Evolutionary conservation across 257 asterid species (phyloP).

Genomic region (Jaltomata sinuosa): DNA sequence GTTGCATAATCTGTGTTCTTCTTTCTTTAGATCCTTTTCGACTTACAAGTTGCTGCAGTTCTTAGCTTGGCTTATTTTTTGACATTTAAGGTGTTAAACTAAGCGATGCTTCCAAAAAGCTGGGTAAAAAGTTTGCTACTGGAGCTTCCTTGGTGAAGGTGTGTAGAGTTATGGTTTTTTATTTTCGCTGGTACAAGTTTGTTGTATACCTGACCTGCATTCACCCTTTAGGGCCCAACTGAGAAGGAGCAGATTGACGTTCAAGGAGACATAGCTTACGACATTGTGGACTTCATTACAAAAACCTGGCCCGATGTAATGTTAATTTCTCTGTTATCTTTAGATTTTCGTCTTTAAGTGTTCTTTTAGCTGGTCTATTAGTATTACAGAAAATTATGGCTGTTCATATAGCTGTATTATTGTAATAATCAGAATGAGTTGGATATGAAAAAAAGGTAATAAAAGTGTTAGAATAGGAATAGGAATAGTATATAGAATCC

Average conservation of each 20-base stretch:
- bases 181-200: background rate
- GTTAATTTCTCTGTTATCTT: conserved; percentile 5
- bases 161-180: conserved; percentile 3
- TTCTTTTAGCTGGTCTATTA: background rate
- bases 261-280: conserved; percentile 92
- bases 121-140: conserved; percentile 95
- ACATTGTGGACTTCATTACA: conserved; percentile 87
- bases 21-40: background rate
- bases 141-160: conserved; percentile 99
- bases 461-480: too few relatives aligned
- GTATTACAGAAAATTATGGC: background rate
- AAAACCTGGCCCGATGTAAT: conserved; percentile 93
- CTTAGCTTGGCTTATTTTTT: background rate
- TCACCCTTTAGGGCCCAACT: conserved; percentile 66
- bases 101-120: conserved; percentile 93
- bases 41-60: background rate
- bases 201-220: background rate
- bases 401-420: background rate
- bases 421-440: background rate
- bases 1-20: background rate
- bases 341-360: background rate
- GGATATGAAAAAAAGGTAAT: background rate
- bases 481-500: too few relatives aligned
- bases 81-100: conserved; percentile 64
- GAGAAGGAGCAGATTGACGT: conserved; percentile 99